phyloP scores from a whole-genome alignment of 2,329 filamentous ascomycete species.

The Mycogone perniciosa region DNA sequence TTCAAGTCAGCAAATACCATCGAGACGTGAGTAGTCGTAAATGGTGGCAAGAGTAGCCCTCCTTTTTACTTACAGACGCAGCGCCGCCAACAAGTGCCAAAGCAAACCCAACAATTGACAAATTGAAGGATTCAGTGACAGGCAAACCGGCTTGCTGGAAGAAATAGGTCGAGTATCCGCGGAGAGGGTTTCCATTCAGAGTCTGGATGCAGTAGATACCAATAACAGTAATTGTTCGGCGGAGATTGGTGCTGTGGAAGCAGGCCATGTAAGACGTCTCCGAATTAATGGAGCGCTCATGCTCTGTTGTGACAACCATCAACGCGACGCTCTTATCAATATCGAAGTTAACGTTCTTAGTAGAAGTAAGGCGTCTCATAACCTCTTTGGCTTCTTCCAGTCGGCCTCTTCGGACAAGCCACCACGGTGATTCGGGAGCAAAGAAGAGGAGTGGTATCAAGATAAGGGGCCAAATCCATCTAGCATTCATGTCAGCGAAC shows the following conservation, averaged over 20 bases:
- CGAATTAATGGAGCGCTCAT: conserved; percentile 27
- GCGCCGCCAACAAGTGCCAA: conserved; percentile 37
- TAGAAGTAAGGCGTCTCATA: conserved; percentile 22
- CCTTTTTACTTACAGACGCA: conserved; percentile 19
- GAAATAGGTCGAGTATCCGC: conserved; percentile 23
- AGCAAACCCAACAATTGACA: conserved; percentile 27
- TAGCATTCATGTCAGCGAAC: conserved; percentile 2
- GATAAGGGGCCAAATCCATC: conserved; percentile 40
- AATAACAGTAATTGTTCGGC: conserved; percentile 45
- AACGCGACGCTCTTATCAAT: conserved; percentile 29
- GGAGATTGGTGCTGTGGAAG: conserved; percentile 37
- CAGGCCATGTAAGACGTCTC: conserved; percentile 37
- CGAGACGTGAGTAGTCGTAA: too few species aligned
- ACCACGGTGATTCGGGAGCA: conserved; percentile 40
- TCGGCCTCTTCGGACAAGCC: conserved; percentile 29
- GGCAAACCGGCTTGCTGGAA: conserved; percentile 27
- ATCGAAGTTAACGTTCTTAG: conserved; percentile 13
- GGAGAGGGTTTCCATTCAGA: conserved; percentile 21
- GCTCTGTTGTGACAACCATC: conserved; percentile 36
- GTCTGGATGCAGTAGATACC: conserved; percentile 24
- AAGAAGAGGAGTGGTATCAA: conserved; percentile 34
- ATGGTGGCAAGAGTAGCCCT: too few species aligned
- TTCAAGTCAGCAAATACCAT: not conserved
- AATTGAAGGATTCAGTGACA: conserved; percentile 20
- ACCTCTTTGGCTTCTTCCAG: conserved; percentile 25